Percentiles rank a stretch among this genome's conserved stretches.
These are phyloP conservation scores for Cystofilobasidium capitatum DNA, from an alignment of 768 basidiomycete species.

Conservation along the genomic window DNA sequence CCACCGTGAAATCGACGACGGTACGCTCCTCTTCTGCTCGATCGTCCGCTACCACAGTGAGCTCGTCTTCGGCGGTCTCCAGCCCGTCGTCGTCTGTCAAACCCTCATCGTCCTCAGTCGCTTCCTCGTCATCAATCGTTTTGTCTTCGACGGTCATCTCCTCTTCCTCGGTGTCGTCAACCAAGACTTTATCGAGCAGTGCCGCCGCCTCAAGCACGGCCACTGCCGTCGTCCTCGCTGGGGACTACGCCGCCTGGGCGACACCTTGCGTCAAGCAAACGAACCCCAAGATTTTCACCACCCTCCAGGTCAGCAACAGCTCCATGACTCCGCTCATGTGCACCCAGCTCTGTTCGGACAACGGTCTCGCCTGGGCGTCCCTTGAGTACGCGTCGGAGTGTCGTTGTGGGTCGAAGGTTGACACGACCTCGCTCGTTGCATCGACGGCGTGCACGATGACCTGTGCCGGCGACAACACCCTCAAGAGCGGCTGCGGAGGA, in stretches of 20 bases:
- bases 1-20: neutral
- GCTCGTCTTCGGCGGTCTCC: neutral
- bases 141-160: neutral
- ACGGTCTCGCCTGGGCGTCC: neutral
- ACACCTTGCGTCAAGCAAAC: neutral
- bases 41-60: neutral
- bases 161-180: neutral
- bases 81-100: neutral
- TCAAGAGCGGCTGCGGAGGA: constrained; percentile 1
- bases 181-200: neutral
- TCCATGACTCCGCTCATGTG: constrained; percentile 2
- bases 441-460: neutral
- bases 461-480: neutral
- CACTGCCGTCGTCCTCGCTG: neutral
- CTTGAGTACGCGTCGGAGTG: neutral
- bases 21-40: neutral
- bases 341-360: neutral
- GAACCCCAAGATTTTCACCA: neutral
- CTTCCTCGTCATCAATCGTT: neutral
- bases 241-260: neutral
- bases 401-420: neutral
- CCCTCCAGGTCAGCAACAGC: neutral
- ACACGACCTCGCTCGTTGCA: neutral
- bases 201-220: neutral
- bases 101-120: neutral